Conservation (phyloP, 331 rosid genomes). For the Cydonia oblonga region DNA sequence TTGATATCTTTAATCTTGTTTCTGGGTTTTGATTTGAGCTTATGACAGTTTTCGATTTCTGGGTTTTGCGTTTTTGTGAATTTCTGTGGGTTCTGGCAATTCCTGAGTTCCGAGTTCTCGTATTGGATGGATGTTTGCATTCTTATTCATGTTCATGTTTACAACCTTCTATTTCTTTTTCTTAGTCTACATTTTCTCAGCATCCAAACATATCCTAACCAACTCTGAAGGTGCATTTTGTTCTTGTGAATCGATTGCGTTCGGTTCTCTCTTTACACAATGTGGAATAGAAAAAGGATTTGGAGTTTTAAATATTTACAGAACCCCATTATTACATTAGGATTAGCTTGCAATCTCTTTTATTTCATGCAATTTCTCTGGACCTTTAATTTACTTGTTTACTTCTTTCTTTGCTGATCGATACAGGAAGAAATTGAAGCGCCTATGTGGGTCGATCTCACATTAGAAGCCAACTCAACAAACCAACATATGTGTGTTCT, state of each 20-base stretch:
- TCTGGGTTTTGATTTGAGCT: no score
- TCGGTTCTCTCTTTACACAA: no score
- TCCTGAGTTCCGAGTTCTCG: not conserved
- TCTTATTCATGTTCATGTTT: not conserved
- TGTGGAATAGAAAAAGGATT: no score
- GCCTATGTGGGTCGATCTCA: constrained; percentile 79
- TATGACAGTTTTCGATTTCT: no score
- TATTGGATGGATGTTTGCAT: not conserved
- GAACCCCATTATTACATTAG: not conserved
- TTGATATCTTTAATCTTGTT: no score
- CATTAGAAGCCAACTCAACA: constrained; percentile 31
- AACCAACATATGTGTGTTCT: constrained; percentile 36
- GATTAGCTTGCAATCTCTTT: not conserved
- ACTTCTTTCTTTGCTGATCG: constrained; percentile 7
- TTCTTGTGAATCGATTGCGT: not conserved
- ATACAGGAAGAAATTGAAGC: constrained; percentile 73
- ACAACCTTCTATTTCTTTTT: not conserved
- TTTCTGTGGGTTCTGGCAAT: not conserved
- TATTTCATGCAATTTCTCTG: not conserved
- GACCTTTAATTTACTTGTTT: not conserved
- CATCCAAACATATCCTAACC: not conserved
- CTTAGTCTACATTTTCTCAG: not conserved
- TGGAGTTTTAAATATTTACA: no score
- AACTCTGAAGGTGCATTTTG: not conserved
- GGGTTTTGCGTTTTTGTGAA: no score